A percentile compares a stretch with the other conserved stretches of the same genome.
Evolutionary conservation across 2,329 filamentous ascomycete species (phyloP).

Genomic region (Paracamarosporium sp.): DNA sequence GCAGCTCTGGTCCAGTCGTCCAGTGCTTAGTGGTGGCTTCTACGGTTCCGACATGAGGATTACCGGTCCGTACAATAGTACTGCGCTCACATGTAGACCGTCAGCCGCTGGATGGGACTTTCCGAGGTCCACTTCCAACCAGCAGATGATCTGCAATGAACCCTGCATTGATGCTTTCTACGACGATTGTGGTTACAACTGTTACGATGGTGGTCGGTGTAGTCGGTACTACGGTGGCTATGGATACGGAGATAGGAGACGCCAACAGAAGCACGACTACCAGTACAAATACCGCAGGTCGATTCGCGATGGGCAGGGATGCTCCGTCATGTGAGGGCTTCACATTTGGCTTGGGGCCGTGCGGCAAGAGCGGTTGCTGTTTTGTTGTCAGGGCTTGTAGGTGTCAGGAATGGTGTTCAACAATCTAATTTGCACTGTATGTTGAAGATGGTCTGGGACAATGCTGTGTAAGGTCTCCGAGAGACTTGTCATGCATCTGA

Average conservation of each 20-base stretch:
- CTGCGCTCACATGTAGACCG: not conserved
- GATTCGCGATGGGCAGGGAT: slow-evolving; percentile 3
- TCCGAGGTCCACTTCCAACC: not conserved
- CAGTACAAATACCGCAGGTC: slow-evolving; percentile 11
- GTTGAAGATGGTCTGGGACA: not conserved
- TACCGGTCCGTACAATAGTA: not conserved
- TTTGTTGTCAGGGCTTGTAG: not conserved
- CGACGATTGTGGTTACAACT: not conserved
- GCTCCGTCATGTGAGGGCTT: slow-evolving; percentile 15
- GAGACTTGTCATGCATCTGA: not conserved
- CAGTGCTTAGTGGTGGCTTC: slow-evolving; percentile 11
- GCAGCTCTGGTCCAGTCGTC: slow-evolving; percentile 17
- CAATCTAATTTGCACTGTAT: not conserved
- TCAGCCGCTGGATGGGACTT: not conserved
- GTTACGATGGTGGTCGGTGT: not conserved
- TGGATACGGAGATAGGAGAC: not conserved
- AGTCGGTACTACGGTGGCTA: not conserved
- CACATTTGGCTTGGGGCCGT: not conserved
- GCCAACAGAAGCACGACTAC: slow-evolving; percentile 6
- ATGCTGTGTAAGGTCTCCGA: not conserved
- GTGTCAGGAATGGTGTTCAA: not conserved
- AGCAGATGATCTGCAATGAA: slow-evolving; percentile 2
- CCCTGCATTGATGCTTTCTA: not conserved
- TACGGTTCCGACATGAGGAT: slow-evolving; percentile 2
- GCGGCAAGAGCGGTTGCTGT: not conserved